A percentile compares a stretch with the other conserved stretches of the same genome.
Evolutionary conservation across 2,329 filamentous ascomycete genomes (phyloP).

Genomic region (Metarhizium robertsii): DNA sequence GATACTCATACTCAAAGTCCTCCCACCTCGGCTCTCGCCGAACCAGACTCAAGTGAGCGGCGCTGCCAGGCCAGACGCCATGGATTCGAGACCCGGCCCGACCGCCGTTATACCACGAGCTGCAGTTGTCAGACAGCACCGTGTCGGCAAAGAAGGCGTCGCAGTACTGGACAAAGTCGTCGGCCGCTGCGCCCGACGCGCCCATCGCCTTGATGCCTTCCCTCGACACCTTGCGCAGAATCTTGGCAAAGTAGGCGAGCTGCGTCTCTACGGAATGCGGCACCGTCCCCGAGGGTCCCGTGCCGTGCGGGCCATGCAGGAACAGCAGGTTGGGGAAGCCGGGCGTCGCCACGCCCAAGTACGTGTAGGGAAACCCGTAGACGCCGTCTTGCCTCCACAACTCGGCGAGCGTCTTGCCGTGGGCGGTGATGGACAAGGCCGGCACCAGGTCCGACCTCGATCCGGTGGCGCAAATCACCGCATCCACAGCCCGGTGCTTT

Average conservation of each 20-base stretch:
- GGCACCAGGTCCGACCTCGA: no score
- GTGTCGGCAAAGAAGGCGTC: slow-evolving; percentile 46
- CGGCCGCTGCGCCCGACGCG: slow-evolving; percentile 48
- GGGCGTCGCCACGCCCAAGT: no score
- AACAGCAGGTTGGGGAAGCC: no score
- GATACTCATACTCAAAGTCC: slow-evolving; percentile 42
- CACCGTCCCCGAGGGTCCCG: no score
- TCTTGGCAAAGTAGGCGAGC: slow-evolving; percentile 24
- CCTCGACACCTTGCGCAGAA: slow-evolving; percentile 55
- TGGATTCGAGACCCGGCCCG: slow-evolving; percentile 53
- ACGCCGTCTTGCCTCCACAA: no score
- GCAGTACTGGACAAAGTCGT: slow-evolving; percentile 53
- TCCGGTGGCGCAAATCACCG: no score
- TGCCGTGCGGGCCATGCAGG: no score
- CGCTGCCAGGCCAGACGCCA: slow-evolving; percentile 61
- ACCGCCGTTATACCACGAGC: slow-evolving; percentile 64
- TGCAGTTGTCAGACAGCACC: slow-evolving; percentile 52
- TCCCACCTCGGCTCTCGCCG: slow-evolving; percentile 46
- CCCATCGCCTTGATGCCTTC: slow-evolving; percentile 57
- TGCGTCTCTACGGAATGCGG: no score
- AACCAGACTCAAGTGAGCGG: slow-evolving; percentile 50
- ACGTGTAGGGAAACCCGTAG: no score
- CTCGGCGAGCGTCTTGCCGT: no score
- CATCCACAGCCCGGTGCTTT: no score
- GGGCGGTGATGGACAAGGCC: no score